phyloP scores from a whole-genome alignment of 2,329 filamentous ascomycete genomes.

The Colletotrichum costaricense region DNA sequence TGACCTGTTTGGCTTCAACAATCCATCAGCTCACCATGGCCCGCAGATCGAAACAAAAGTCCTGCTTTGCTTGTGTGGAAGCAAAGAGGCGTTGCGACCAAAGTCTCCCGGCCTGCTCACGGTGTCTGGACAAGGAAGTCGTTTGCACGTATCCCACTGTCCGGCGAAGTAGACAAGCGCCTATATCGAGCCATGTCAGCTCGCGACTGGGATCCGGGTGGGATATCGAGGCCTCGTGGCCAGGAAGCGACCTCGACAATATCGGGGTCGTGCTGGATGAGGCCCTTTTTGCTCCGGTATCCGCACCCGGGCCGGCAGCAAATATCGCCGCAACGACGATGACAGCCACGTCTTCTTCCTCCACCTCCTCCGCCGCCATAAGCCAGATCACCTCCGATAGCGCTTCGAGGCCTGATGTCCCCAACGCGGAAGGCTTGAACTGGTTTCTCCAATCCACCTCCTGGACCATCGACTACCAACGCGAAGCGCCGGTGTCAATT shows the following conservation, averaged over 20 bases:
- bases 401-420: neutral
- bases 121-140: slow-evolving; percentile 22
- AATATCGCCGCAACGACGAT: neutral
- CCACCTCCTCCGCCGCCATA: neutral
- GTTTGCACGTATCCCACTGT: slow-evolving; percentile 11
- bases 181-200: no score
- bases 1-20: neutral
- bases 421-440: neutral
- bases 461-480: slow-evolving; percentile 18
- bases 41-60: slow-evolving; percentile 24
- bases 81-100: slow-evolving; percentile 27
- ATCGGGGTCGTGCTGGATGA: neutral
- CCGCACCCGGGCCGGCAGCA: neutral
- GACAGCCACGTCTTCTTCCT: neutral
- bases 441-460: slow-evolving; percentile 18
- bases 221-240: neutral
- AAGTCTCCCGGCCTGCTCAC: slow-evolving; percentile 13
- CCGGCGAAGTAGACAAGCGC: neutral
- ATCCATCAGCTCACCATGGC: neutral
- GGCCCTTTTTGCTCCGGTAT: neutral
- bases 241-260: neutral
- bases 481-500: neutral
- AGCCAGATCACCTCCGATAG: neutral
- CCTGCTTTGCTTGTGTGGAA: slow-evolving; percentile 19
- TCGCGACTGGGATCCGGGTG: neutral